Evolutionary conservation across 768 basidiomycete genomes (phyloP).

Genomic region (Collybia nuda): DNA sequence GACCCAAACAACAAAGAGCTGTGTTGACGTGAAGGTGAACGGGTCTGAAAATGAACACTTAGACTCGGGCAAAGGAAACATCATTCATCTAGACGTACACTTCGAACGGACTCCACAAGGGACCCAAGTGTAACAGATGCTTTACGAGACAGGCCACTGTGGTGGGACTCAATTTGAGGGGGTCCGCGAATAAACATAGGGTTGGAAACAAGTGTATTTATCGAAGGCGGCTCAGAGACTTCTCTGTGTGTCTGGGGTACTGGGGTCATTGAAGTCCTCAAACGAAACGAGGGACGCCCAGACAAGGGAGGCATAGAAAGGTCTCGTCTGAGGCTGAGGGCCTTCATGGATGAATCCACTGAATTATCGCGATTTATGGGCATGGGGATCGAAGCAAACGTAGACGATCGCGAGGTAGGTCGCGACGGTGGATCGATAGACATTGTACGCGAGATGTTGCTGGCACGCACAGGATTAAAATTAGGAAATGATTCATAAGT

Average conservation of each 20-base stretch:
- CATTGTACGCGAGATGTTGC: conserved; percentile 56
- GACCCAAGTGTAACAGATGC: conserved; percentile 54
- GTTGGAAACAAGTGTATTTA: conserved; percentile 59
- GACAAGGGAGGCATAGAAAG: conserved; percentile 46
- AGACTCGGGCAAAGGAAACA: conserved; percentile 1
- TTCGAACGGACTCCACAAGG: conserved; percentile 55
- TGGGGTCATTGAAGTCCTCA: conserved; percentile 73
- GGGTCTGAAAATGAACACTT: conserved; percentile 31
- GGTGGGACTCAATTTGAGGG: conserved; percentile 24
- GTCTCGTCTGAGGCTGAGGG: conserved; percentile 33
- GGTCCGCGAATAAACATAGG: conserved; percentile 73
- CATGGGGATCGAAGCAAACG: conserved; percentile 39
- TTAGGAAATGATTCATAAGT: conserved; percentile 25
- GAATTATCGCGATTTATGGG: conserved; percentile 40
- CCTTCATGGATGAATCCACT: conserved; percentile 24
- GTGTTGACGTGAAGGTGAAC: conserved; percentile 52
- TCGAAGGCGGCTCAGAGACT: conserved; percentile 68
- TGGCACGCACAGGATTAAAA: conserved; percentile 29
- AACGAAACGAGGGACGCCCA: conserved; percentile 51
- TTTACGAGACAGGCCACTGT: conserved; percentile 24
- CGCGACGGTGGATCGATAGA: conserved; percentile 65
- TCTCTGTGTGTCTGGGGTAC: conserved; percentile 51
- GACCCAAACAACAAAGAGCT: conserved; percentile 50
- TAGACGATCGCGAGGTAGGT: conserved; percentile 35
- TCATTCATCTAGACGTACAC: conserved; percentile 36